Percentiles rank a stretch among this genome's conserved stretches.
These are phyloP conservation scores for Hymenoscyphus fraxineus DNA, from an alignment of 2,329 filamentous ascomycete genomes.

Conservation along the genomic window DNA sequence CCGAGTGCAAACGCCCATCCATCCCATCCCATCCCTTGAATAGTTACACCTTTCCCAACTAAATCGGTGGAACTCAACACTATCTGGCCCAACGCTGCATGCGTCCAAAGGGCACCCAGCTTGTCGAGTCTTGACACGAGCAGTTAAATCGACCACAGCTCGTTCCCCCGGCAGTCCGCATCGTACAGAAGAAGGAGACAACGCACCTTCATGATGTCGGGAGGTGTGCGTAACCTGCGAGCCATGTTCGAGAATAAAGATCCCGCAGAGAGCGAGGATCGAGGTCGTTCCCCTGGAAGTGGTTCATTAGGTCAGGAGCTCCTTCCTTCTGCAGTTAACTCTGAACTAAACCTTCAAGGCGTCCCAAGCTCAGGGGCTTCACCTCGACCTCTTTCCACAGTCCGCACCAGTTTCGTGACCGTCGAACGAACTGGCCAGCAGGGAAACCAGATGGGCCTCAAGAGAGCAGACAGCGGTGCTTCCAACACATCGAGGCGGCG, in stretches of 20 bases:
- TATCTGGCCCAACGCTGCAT: background rate
- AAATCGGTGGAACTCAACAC: background rate
- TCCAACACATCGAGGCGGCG: constrained; percentile 29
- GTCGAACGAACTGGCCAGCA: constrained; percentile 52
- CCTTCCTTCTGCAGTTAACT: constrained; percentile 11
- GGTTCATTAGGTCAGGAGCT: constrained; percentile 40
- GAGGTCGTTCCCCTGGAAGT: constrained; percentile 64
- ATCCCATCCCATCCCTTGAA: background rate
- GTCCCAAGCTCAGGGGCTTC: constrained; percentile 38
- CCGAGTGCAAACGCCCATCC: background rate
- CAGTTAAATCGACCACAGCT: background rate
- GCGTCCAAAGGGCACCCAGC: background rate
- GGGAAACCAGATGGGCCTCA: constrained; percentile 41
- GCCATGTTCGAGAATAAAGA: constrained; percentile 77
- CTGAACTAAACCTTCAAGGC: constrained; percentile 22
- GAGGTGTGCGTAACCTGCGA: constrained; percentile 58
- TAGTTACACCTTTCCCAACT: constrained; percentile 6
- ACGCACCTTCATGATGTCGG: constrained; percentile 24
- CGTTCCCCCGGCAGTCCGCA: background rate
- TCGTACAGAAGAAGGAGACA: background rate
- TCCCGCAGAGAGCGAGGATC: constrained; percentile 50
- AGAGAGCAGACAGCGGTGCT: constrained; percentile 35
- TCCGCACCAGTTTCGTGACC: constrained; percentile 71
- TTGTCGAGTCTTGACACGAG: background rate
- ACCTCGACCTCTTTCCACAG: constrained; percentile 67